Base-by-base conservation (phyloP, 2,329 filamentous ascomycete genomes). In the Colletotrichum sp. region DNA sequence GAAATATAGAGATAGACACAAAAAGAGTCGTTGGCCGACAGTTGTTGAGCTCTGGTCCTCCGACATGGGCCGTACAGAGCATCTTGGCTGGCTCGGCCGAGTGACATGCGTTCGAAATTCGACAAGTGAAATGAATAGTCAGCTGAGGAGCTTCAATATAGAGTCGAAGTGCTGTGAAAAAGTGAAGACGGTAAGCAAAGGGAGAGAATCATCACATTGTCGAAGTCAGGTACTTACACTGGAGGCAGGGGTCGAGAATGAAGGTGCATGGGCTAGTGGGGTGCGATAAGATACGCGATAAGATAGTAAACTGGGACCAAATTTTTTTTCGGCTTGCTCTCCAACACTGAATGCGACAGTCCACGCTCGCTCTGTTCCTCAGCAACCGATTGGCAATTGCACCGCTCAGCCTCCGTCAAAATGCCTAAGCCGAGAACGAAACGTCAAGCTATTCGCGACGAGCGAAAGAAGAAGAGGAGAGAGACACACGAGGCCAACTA, bases 401-500 rank as follows among this genome's bases (percentile, higher is more conserved):
- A 62, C 52, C 26, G 39, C 16, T 62, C 75, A 71, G 71, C 55
- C 49, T 26, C 71, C 57, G 36, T 72, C 76, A 83, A 74, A 68
- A 88, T 87, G 87, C 86, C 85, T 15, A 87, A 88, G 79, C 86
- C 86, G 64, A 83, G 86, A 77, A 87, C 86, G 21, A 88, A 87
- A 80, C 81, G 86, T 77, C 84, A 84, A 67, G 80, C 78, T 30
- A 78, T 80, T 24, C 86, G 85, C 79, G 84, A 87, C 34, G 85
- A 87, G 80, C 83, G 83, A 65, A 87, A 87, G 80, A 81, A 85
- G 77, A 87, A 87, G 79, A 81, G 81, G 71, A 79, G 79, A 24
- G 84, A 85, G 8, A 78, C 79, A 1, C 75, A 79, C 12, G 75
- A 78, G 15, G 73, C 44, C 44, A 76, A 76, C 60, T 62, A 75